A percentile compares a stretch with the other conserved stretches of the same genome.
Conservation (phyloP, 164 flowering plant species). For the Vitis rotundifolia region DNA sequence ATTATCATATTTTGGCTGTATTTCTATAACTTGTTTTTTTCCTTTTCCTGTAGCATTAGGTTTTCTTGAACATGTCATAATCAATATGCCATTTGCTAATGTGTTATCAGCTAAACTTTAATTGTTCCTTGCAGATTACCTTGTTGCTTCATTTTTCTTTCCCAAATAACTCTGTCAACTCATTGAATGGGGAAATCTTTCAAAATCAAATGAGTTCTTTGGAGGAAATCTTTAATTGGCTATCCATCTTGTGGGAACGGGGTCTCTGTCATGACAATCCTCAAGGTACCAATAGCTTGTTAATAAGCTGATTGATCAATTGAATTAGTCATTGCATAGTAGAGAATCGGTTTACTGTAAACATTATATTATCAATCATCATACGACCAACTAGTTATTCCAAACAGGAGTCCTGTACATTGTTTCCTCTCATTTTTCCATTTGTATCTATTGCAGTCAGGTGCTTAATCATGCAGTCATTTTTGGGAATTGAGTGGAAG, state of each 20-base stretch:
- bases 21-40: background rate
- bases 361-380: background rate
- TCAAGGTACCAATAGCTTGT: conserved; percentile 52
- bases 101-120: conserved; percentile 4
- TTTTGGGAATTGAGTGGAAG: conserved; percentile 75
- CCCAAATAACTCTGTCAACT: conserved; percentile 20
- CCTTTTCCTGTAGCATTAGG: background rate
- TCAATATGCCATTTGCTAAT: no score
- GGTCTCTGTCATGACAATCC: conserved; percentile 94
- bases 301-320: background rate
- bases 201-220: conserved; percentile 42
- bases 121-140: conserved; percentile 44
- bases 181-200: conserved; percentile 23
- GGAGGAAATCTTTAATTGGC: conserved; percentile 63
- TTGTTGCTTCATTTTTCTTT: conserved; percentile 55
- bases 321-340: background rate
- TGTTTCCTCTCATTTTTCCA: background rate
- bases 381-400: background rate
- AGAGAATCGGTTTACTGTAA: background rate
- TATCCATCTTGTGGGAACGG: conserved; percentile 82
- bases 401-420: background rate
- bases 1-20: no score
- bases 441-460: conserved; percentile 63
- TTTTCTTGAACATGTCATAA: background rate
- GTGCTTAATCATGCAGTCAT: conserved; percentile 89